These are phyloP conservation scores for Entomortierella chlamydospora DNA, from an alignment of 192 early-diverging fungal genomes.

Conservation along the genomic window DNA sequence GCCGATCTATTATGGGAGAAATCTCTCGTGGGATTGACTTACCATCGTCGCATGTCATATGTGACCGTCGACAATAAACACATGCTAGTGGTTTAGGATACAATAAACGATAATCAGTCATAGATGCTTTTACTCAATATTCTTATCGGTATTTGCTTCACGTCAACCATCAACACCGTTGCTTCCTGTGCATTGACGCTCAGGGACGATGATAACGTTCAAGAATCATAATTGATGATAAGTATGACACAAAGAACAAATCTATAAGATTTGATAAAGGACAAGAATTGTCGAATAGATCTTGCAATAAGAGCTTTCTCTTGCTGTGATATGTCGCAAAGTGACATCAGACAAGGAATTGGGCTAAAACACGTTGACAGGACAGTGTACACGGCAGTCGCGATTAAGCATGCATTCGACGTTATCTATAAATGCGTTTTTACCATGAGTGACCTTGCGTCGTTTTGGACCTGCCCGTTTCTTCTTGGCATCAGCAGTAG, in stretches of 20 bases:
- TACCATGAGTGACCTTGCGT: slow-evolving; percentile 74
- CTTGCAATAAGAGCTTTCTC: too few relatives aligned
- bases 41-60: slow-evolving; percentile 96
- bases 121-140: neutral
- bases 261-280: too few relatives aligned
- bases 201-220: neutral
- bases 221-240: too few relatives aligned
- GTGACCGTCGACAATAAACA: slow-evolving; percentile 93
- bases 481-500: slow-evolving; percentile 63
- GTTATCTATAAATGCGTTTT: too few relatives aligned
- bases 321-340: too few relatives aligned
- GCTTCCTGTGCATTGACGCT: neutral
- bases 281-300: too few relatives aligned
- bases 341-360: too few relatives aligned
- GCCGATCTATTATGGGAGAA: slow-evolving; percentile 13
- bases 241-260: too few relatives aligned
- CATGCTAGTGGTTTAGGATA: slow-evolving; percentile 85
- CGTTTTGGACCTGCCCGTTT: slow-evolving; percentile 69
- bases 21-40: slow-evolving; percentile 17
- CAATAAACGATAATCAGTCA: slow-evolving; percentile 23
- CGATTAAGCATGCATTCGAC: too few relatives aligned
- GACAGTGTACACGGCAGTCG: too few relatives aligned
- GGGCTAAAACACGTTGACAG: neutral
- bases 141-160: too few relatives aligned
- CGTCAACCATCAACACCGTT: too few relatives aligned